phyloP scores from a whole-genome alignment of 768 basidiomycete genomes.

The Leccinum incarnatum region DNA sequence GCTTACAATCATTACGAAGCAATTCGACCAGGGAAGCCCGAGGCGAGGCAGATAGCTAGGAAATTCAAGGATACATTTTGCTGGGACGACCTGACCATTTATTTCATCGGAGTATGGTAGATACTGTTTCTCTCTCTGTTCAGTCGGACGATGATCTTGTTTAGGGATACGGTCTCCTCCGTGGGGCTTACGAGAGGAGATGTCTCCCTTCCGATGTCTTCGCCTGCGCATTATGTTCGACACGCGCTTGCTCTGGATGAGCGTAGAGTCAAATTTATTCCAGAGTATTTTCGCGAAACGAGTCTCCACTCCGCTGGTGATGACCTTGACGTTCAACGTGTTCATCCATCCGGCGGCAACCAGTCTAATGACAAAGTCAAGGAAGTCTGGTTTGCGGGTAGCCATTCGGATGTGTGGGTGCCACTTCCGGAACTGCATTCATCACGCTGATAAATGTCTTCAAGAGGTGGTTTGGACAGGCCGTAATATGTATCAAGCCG shows the following conservation, averaged over 20 bases:
- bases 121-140: background rate
- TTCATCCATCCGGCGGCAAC: too few relatives aligned
- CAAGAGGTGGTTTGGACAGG: background rate
- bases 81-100: background rate
- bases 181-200: background rate
- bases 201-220: background rate
- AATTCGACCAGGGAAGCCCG: background rate
- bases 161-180: background rate
- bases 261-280: too few relatives aligned
- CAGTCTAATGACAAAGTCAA: too few relatives aligned
- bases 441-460: background rate
- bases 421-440: background rate
- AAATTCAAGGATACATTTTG: background rate
- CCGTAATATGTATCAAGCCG: background rate
- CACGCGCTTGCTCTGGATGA: too few relatives aligned
- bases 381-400: too few relatives aligned
- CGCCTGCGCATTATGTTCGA: background rate
- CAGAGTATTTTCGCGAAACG: too few relatives aligned
- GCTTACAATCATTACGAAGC: background rate
- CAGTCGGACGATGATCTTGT: background rate
- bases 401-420: background rate
- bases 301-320: too few relatives aligned
- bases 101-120: background rate
- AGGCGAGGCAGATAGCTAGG: background rate
- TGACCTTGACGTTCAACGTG: too few relatives aligned